phyloP scores from a whole-genome alignment of 495 filamentous ascomycete genomes.

The Trypethelium eluteriae region DNA sequence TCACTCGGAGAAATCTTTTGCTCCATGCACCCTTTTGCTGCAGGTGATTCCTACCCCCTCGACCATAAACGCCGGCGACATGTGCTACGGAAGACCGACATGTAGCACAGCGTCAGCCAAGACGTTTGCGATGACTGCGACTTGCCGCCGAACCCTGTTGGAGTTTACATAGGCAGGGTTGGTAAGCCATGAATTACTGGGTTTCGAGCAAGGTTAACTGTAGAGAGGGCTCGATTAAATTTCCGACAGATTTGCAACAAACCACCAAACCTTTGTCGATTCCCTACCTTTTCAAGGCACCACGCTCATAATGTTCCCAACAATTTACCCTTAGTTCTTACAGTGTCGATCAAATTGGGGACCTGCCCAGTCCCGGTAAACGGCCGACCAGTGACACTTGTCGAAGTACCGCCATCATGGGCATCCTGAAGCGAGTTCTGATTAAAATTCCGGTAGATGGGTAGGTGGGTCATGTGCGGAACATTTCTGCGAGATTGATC shows the following conservation, averaged over 20 bases:
- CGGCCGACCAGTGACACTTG: neutral
- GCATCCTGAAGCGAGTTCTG: neutral
- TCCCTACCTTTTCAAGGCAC: too few species aligned
- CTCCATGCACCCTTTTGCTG: constrained; percentile 4
- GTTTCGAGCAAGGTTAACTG: too few species aligned
- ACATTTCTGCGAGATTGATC: constrained; percentile 7
- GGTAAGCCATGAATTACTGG: too few species aligned
- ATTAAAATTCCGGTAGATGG: neutral
- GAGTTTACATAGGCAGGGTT: neutral
- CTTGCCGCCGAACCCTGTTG: neutral
- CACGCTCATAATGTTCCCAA: too few species aligned
- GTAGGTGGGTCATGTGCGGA: neutral
- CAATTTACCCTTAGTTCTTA: neutral
- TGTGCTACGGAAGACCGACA: neutral
- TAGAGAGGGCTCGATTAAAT: too few species aligned
- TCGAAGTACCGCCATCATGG: neutral
- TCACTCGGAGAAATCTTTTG: neutral
- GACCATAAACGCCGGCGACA: neutral
- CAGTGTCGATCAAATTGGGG: neutral
- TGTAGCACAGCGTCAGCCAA: neutral
- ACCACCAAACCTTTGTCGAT: too few species aligned
- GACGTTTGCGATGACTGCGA: neutral
- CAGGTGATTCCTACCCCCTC: neutral
- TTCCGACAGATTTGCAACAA: too few species aligned
- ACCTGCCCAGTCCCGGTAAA: neutral